Evolutionary conservation across 169 alveolate genomes (phyloP), one percentile per base, ranked within the genome.

Genomic region (Plasmodium cynomolgi): DNA sequence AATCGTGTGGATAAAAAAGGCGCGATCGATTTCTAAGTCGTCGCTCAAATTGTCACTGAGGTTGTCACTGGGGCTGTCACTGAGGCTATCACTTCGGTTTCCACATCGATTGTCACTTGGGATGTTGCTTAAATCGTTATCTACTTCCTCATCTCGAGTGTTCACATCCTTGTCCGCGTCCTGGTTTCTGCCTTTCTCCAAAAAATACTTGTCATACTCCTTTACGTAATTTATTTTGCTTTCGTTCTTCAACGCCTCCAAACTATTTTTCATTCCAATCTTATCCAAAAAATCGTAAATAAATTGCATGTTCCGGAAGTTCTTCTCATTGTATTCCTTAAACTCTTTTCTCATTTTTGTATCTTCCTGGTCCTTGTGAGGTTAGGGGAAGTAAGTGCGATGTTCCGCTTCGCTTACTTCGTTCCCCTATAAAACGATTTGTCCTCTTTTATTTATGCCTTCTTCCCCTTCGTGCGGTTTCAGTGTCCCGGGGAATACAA

Each of bases 201-300:
- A 62, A 54, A 84, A 68, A 88, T 88, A 88, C 8, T 54, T 29
- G 54, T 77, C 94, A 80, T 88, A 88, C 13, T 80, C 90, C 58
- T 68, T 58, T 62, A 88, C 79, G 83, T 77, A 88, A 88, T 88
- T 81, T 39, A 88, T 88, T 80, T 88, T 88, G 71, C 94, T 88
- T 68, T 88, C 94, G 20, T 88, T 88, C 82, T 62, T 88, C 58
- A 88, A 50, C 17, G 72, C 91, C 31, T 81, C 56, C 41, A 88
- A 39, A 68, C 94, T 88, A 37, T 80, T 88, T 62, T 88, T 68
- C 94, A 88, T 88, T 88, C 94, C 94, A 58, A 58, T 39, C 54
- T 77, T 80, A 29, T 88, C 83, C 83, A 88, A 68, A 68, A 88
- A 88, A 80, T 88, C 94, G 79, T 88, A 88, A 33, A 88, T 81